Percentiles rank a stretch among this genome's conserved stretches.
These are phyloP conservation scores for Cerioporus squamosus DNA, from an alignment of 1,284 basidiomycete species.

Conservation along the genomic window DNA sequence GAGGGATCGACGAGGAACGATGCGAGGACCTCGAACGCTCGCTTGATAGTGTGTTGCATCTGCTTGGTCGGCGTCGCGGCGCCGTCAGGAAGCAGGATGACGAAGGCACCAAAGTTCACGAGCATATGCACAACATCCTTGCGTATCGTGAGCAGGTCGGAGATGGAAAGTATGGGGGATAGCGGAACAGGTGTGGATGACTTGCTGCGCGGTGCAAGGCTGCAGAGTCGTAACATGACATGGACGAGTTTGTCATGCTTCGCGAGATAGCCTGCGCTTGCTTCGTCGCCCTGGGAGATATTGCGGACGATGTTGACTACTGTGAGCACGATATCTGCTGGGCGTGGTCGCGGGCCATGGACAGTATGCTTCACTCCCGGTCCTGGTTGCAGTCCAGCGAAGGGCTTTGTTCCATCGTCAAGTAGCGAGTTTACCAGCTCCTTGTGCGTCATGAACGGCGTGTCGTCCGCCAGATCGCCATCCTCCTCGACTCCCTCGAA, in stretches of 20 bases:
- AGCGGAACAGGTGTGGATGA: constrained; percentile 46
- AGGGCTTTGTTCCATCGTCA: constrained; percentile 60
- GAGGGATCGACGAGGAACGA: constrained; percentile 77
- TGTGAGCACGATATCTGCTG: constrained; percentile 71
- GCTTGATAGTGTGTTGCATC: constrained; percentile 50
- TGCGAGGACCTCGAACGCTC: constrained; percentile 71
- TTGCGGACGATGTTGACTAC: constrained; percentile 88
- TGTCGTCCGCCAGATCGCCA: constrained; percentile 36
- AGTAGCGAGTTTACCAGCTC: constrained; percentile 63
- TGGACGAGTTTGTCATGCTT: constrained; percentile 68
- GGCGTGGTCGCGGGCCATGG: constrained; percentile 60
- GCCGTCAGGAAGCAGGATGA: constrained; percentile 47
- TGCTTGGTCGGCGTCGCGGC: constrained; percentile 34
- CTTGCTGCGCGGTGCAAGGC: constrained; percentile 44
- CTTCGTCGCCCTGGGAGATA: constrained; percentile 66
- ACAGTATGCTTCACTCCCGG: constrained; percentile 53
- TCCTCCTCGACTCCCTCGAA: constrained; percentile 62
- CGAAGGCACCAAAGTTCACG: constrained; percentile 61
- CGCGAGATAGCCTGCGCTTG: constrained; percentile 76
- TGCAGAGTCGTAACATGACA: constrained; percentile 70
- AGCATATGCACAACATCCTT: constrained; percentile 82
- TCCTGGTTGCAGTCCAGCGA: constrained; percentile 53
- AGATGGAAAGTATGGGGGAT: constrained; percentile 64
- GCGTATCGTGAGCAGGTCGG: constrained; percentile 75
- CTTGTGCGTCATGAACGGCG: constrained; percentile 59